These are phyloP conservation scores for Ophiostoma sp. DNA, from an alignment of 2,329 filamentous ascomycete genomes.

Conservation along the genomic window DNA sequence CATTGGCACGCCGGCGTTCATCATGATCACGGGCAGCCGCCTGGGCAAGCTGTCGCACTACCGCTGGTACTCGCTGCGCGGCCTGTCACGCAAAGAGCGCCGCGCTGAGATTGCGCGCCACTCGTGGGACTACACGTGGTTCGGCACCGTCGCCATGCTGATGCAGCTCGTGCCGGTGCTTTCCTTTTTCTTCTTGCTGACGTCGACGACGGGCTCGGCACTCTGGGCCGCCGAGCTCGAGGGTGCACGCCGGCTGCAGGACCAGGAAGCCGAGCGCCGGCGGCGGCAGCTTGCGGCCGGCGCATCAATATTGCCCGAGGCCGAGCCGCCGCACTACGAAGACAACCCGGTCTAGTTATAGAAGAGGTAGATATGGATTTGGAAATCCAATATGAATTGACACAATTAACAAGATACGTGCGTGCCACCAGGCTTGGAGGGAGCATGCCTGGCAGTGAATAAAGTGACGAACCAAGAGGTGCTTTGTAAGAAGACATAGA, in stretches of 20 bases:
- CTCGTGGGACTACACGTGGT: constrained; percentile 85
- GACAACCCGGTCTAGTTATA: constrained; percentile 27
- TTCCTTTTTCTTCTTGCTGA: constrained; percentile 92
- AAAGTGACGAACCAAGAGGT: no score
- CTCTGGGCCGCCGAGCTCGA: constrained; percentile 82
- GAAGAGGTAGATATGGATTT: neutral
- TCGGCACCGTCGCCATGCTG: constrained; percentile 69
- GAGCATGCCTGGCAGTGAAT: no score
- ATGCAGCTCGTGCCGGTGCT: constrained; percentile 83
- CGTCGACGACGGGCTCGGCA: constrained; percentile 76
- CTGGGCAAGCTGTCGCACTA: constrained; percentile 86
- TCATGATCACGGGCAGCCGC: constrained; percentile 80
- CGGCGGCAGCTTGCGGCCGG: constrained; percentile 16
- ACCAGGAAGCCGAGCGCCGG: neutral
- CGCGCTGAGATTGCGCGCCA: constrained; percentile 63
- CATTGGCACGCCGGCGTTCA: constrained; percentile 76
- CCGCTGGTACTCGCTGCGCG: constrained; percentile 78
- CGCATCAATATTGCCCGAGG: neutral
- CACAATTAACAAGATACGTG: no score
- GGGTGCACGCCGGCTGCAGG: constrained; percentile 40
- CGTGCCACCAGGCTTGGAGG: no score
- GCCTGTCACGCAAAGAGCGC: constrained; percentile 66
- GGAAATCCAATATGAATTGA: no score
- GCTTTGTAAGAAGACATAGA: no score
- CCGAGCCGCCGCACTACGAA: constrained; percentile 28